phyloP scores from a whole-genome alignment of 1,284 basidiomycete species.

The Rhodotorula sp. region DNA sequence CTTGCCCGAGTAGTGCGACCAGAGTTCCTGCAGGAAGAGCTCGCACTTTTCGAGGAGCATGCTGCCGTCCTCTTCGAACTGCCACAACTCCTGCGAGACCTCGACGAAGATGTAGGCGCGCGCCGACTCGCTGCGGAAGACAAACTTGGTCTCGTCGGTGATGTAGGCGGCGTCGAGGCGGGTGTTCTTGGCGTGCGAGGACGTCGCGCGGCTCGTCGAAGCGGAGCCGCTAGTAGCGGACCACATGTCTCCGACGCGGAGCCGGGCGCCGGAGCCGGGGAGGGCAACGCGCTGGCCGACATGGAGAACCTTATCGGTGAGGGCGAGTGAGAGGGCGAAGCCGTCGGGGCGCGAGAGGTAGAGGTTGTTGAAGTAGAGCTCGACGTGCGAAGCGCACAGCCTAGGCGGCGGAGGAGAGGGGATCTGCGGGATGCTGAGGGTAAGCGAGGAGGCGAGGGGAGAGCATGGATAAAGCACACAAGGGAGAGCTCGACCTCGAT shows the following conservation, averaged over 20 bases:
- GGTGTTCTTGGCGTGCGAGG: conserved; percentile 16
- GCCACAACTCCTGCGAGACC: conserved; percentile 90
- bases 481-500: conserved; percentile 23
- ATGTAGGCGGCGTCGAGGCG: conserved; percentile 66
- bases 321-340: conserved; percentile 78
- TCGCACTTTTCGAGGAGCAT: conserved; percentile 73
- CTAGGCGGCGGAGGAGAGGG: conserved; percentile 26
- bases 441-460: background rate
- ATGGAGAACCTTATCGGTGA: conserved; percentile 58
- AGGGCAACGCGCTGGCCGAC: conserved; percentile 69
- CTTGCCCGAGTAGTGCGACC: conserved; percentile 28
- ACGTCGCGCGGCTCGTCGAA: conserved; percentile 57
- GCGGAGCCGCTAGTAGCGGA: conserved; percentile 51
- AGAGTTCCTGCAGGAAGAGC: conserved; percentile 68
- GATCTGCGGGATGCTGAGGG: conserved; percentile 14
- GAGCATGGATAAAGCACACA: conserved; percentile 1
- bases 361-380: conserved; percentile 79
- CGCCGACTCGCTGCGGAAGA: conserved; percentile 88
- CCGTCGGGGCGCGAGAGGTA: conserved; percentile 78
- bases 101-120: conserved; percentile 88
- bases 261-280: conserved; percentile 68
- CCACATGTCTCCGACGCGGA: conserved; percentile 76
- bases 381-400: conserved; percentile 70
- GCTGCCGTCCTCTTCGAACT: conserved; percentile 89
- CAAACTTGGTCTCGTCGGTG: conserved; percentile 78